Evolutionary conservation across 768 basidiomycete species (phyloP).

Genomic region (Tricholoma sp.): DNA sequence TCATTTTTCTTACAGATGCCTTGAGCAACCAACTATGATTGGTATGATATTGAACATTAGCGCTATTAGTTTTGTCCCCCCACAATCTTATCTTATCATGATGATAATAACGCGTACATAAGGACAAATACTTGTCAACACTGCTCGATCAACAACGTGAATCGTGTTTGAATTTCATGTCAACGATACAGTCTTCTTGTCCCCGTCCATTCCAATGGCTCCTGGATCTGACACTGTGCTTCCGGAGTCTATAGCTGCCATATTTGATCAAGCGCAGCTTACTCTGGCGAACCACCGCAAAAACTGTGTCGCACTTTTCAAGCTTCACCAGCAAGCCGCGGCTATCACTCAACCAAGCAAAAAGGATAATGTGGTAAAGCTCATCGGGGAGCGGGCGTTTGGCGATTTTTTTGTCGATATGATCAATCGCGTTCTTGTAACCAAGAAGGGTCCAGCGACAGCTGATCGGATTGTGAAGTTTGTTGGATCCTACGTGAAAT

Average conservation of each 20-base stretch:
- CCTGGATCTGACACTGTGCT: conserved; percentile 19
- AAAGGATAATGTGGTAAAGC: conserved; percentile 41
- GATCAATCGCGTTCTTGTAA: conserved; percentile 61
- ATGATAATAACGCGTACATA: conserved; percentile 18
- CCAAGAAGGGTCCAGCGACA: conserved; percentile 83
- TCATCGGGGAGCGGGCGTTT: conserved; percentile 77
- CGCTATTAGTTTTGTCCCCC: background rate
- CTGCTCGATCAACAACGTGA: conserved; percentile 11
- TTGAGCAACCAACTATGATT: background rate
- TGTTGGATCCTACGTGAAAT: conserved; percentile 76
- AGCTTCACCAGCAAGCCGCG: conserved; percentile 69
- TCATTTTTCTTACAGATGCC: background rate
- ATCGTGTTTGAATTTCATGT: conserved; percentile 6
- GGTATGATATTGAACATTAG: background rate
- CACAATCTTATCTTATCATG: conserved; percentile 2
- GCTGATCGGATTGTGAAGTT: conserved; percentile 87
- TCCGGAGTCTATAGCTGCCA: conserved; percentile 29
- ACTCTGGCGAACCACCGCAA: conserved; percentile 89
- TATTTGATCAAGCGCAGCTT: conserved; percentile 77
- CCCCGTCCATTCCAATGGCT: conserved; percentile 15
- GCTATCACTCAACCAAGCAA: conserved; percentile 45
- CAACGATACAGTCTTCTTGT: background rate
- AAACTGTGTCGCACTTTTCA: conserved; percentile 83
- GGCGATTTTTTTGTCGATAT: conserved; percentile 70
- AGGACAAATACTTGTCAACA: conserved; percentile 9